Percentiles rank a stretch among this genome's conserved stretches.
These are phyloP conservation scores for Nicotiana undulata DNA, from an alignment of 257 asterid genomes.

Conservation along the genomic window DNA sequence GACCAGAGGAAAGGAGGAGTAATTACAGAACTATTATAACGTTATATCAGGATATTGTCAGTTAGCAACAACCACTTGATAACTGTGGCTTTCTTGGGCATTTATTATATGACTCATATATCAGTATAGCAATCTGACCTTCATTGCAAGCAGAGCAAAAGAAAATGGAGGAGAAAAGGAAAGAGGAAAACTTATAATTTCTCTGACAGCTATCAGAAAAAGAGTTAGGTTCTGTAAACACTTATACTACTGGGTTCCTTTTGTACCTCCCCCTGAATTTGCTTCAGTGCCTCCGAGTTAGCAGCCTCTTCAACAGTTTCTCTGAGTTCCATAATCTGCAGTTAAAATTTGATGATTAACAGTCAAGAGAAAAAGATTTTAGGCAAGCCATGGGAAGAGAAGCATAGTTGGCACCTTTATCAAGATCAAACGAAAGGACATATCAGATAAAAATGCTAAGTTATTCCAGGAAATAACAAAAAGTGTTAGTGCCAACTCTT, in stretches of 20 bases:
- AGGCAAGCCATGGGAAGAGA: background rate
- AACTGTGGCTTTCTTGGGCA: background rate
- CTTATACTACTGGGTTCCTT: background rate
- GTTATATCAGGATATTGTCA: background rate
- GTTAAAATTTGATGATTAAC: background rate
- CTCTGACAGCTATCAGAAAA: background rate
- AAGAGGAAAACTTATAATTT: background rate
- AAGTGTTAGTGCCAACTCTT: no score
- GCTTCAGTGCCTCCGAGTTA: constrained; percentile 41
- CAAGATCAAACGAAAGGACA: background rate
- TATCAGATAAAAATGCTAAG: background rate
- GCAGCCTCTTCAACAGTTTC: constrained; percentile 86
- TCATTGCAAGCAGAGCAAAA: background rate
- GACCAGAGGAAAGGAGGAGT: background rate
- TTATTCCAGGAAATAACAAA: no score
- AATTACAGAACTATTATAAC: background rate
- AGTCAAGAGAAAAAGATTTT: background rate
- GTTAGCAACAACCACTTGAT: background rate
- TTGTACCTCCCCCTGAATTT: constrained; percentile 66
- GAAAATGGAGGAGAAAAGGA: background rate
- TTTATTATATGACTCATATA: background rate
- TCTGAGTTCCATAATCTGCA: constrained; percentile 85
- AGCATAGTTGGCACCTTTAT: background rate
- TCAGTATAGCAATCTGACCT: no score
- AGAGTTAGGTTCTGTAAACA: no score